A percentile compares a stretch with the other conserved stretches of the same genome.
Evolutionary conservation across 192 early-diverging fungal species (phyloP).

Genomic region (Backusella parvicylindrica): DNA sequence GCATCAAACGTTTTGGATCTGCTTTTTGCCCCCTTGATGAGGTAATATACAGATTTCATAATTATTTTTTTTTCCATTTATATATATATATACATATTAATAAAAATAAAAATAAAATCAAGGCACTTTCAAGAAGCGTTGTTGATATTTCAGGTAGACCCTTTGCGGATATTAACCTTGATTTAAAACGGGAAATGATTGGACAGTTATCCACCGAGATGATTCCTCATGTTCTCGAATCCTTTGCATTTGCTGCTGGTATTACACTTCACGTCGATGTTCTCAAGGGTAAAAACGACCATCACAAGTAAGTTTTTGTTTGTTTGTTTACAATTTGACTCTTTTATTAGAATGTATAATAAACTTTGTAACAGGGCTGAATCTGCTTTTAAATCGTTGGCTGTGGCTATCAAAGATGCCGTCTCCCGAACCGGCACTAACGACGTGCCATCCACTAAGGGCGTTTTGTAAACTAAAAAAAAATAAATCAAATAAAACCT

Average conservation of each 20-base stretch:
- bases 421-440: conserved; percentile 80
- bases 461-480: conserved; percentile 56
- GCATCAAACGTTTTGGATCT: conserved; percentile 90
- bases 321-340: not conserved
- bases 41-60: conserved; percentile 33
- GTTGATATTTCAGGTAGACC: conserved; percentile 98
- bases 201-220: conserved; percentile 93
- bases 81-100: not conserved
- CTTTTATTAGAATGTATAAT: not conserved
- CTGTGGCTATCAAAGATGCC: conserved; percentile 90
- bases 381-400: conserved; percentile 95
- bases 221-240: conserved; percentile 95
- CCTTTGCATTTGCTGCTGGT: conserved; percentile 89
- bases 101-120: not conserved
- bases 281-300: conserved; percentile 92
- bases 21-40: conserved; percentile 97
- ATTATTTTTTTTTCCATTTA: not conserved
- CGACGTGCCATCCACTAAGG: conserved; percentile 94
- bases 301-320: conserved; percentile 72
- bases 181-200: conserved; percentile 88
- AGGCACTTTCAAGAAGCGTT: conserved; percentile 90
- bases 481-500: not conserved
- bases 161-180: conserved; percentile 76
- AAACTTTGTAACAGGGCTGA: conserved; percentile 63
- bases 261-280: conserved; percentile 97